Base-by-base conservation (phyloP, 176 grass and related monocot genomes). In the Alloteropsis semialata region DNA sequence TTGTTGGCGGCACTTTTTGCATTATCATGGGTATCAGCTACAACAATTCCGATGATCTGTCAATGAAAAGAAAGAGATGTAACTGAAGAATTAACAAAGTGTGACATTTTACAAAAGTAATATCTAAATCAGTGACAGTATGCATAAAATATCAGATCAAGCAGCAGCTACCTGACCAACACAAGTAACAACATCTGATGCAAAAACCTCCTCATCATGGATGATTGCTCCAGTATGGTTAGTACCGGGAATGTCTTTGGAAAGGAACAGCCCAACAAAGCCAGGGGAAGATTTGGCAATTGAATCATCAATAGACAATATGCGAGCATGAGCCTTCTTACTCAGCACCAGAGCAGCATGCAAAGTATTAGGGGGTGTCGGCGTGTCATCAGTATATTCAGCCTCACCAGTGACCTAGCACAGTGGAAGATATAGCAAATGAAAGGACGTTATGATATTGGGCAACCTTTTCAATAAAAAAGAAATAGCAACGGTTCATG, bases 11-110 rank as follows among this genome's bases (percentile, higher is more conserved):
- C 96, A 79, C 58, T 65, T 91, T 91, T 95, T 66, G 96, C 96
- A 79, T 93, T 98, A 68, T 98, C 96, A 73, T 95, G 96, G 21
- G 96, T 95, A 89, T 98, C 96, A 73, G 96, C 96, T 67, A 98
- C 96, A 89, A 98, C 79, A 84, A 98, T 81, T 74, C 92, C 96
- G 84, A 98, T 79, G 63, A 91, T 90, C 96, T 98, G 91, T 63
- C 71, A 83, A 80, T 56, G 51, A 87, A 21, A 76, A 87, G 65
- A 84, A 24, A 77, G 51, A 84, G 39, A 46, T 68, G 30, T 32
- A 57, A 61, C 43, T 72, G 65, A 83, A 11, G 39, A 39, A 36
- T 41, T 55, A 88, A 39, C 18, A 46, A 67, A 46, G 22, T 39
- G 21, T 4, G 11, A 48, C 24, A 81, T 18, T 70, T 68, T 18